Conservation (phyloP, 768 basidiomycete species). For the Suillus variegatus region DNA sequence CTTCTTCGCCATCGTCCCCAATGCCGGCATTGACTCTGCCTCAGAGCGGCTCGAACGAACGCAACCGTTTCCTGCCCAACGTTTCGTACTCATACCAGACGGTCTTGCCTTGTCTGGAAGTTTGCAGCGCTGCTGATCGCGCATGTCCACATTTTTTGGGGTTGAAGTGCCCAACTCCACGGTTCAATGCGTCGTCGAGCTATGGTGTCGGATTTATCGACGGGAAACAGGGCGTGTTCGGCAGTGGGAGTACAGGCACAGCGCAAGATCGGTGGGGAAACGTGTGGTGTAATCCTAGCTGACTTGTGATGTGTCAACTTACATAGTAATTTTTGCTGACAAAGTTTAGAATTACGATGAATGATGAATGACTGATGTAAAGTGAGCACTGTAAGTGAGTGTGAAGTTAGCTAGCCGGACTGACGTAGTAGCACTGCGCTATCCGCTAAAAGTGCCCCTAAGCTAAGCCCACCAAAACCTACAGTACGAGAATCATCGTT, state of each 20-base stretch:
- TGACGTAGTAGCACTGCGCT: too few relatives aligned
- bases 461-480: too few relatives aligned
- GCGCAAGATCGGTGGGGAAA: constrained; percentile 73
- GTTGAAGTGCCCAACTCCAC: constrained; percentile 63
- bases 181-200: constrained; percentile 64
- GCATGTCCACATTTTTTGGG: constrained; percentile 76
- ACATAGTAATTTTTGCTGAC: not conserved
- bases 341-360: not conserved
- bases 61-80: constrained; percentile 52
- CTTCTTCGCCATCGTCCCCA: constrained; percentile 32
- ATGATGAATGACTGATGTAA: not conserved
- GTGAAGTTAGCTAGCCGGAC: too few relatives aligned
- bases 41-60: constrained; percentile 38
- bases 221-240: constrained; percentile 44
- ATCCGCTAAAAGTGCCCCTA: too few relatives aligned
- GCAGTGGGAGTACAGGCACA: constrained; percentile 51
- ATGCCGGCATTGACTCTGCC: constrained; percentile 53
- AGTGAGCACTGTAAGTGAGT: not conserved
- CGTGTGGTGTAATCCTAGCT: constrained; percentile 67
- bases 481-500: too few relatives aligned
- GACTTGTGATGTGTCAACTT: constrained; percentile 1
- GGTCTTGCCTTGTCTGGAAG: constrained; percentile 79
- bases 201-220: constrained; percentile 82
- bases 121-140: constrained; percentile 70
- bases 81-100: constrained; percentile 50